These are phyloP conservation scores for Xylariaceae sp. DNA, from an alignment of 2,329 filamentous ascomycete genomes.

Conservation along the genomic window DNA sequence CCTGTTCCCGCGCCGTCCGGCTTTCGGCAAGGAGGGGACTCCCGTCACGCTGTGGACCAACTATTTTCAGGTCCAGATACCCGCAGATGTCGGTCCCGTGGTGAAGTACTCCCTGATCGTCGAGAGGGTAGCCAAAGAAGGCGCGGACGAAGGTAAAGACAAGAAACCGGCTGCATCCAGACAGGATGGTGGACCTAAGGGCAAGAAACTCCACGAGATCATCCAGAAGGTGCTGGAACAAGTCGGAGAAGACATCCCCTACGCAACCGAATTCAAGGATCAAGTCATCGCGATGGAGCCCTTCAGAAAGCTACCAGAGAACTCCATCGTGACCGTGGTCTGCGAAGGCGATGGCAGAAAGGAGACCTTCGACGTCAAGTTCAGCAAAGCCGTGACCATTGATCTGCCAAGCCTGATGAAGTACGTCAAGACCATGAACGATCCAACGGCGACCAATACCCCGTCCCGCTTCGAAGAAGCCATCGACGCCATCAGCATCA, in stretches of 20 bases:
- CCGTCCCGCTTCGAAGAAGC: constrained; percentile 42
- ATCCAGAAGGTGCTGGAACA: constrained; percentile 36
- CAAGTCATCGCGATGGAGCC: constrained; percentile 40
- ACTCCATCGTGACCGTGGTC: constrained; percentile 33
- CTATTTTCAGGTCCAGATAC: constrained; percentile 44
- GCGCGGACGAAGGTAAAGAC: constrained; percentile 8
- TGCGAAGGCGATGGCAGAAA: constrained; percentile 34
- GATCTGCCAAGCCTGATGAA: constrained; percentile 38
- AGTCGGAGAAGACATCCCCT: constrained; percentile 31
- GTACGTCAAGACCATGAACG: constrained; percentile 42
- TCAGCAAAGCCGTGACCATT: constrained; percentile 38
- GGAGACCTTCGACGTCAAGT: constrained; percentile 38
- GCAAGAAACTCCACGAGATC: constrained; percentile 41
- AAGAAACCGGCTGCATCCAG: not conserved
- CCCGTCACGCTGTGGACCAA: constrained; percentile 47
- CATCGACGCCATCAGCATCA: constrained; percentile 48
- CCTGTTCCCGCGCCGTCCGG: constrained; percentile 43
- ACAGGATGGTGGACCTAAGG: constrained; percentile 29
- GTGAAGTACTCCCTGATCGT: constrained; percentile 44
- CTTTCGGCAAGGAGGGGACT: constrained; percentile 42
- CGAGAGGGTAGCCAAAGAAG: constrained; percentile 10
- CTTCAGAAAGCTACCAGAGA: constrained; percentile 33
- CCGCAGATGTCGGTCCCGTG: constrained; percentile 28
- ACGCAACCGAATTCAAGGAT: constrained; percentile 48
- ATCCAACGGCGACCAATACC: constrained; percentile 41